Base-by-base conservation (phyloP, 2,329 filamentous ascomycete genomes). In the Coniochaeta sp. region DNA sequence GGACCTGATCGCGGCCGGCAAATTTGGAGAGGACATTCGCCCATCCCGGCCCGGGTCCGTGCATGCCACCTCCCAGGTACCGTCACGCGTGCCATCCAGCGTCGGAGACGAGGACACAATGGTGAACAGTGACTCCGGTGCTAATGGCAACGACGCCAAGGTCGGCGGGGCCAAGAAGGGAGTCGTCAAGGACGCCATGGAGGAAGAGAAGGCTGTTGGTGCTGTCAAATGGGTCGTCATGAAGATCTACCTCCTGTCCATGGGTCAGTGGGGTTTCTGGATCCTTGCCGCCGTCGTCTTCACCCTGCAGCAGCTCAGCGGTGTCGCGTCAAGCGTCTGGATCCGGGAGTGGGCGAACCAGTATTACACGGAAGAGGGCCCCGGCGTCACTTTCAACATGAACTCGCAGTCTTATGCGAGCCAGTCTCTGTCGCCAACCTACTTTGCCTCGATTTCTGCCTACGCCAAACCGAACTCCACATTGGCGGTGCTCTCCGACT, bases 201-300 rank as follows among this genome's bases (percentile, higher is more conserved):
- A 86, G 56, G 95, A 99, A 73, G 81, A 81, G 47, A 98, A 96
- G 74, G 88, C 91, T 8, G 86, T 84, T 54, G 95, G 95, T 30
- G 88, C 92, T 44, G 91, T 99, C 67, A 95, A 96, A 72, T 88
- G 91, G 81, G 82, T 85, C 24, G 93, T 96, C 58, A 89, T 99
- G 68, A 79, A 86, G 62, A 85, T 96, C 70, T 99, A 99, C 71
- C 82, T 99, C 19, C 77, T 76, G 61, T 85, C 93, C 64, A 99
- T 99, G 95, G 95, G 95, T n/a, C 82, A 88, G 4, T 96, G 92
- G 91, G 93, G 91, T 81, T 99, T 96, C 77, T 99, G 95, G 95
- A 73, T 89, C 55, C 77, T 90, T 38, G 89, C 93, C 22, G 75
- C 87, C 16, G 65, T 87, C 4, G 87, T 93, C 40, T 98, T 99